Evolutionary conservation across 2,329 filamentous ascomycete species (phyloP), one percentile per base, ranked within the genome.

Genomic region (Fusarium sp.): DNA sequence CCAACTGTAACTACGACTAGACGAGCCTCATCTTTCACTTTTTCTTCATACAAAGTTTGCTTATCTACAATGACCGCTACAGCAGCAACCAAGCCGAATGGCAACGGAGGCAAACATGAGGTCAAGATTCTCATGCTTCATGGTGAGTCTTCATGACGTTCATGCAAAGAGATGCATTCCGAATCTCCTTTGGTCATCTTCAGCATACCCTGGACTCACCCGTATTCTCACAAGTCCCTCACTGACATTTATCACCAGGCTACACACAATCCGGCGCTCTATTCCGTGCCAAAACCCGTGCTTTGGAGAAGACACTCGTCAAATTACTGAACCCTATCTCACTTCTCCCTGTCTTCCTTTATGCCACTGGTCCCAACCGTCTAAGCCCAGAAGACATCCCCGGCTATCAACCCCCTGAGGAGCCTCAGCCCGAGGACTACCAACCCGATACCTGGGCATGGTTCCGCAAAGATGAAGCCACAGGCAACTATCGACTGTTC

Each of bases 181-280:
- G n/a, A 35, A 12, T 52, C 28, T 19, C 25, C 19, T 11, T 52
- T 37, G 5, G 44, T n/a, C 25, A 23, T 38, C 21, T n/a, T 43
- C 30, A 23, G 32, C 49, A 43, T 66, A 60, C 38, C 46, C 63
- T 60, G 30, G 33, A 67, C 37, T 42, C 42, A 33, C 44, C 9
- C 30, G 33, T 44, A 60, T 50, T 54, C 42, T 47, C 50, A 68
- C 44, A 62, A 49, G 67, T 69, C 54, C 72, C 53, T 60, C 57
- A 21, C 42, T 54, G 30, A 49, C 42, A 64, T 56, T 40, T 35
- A 52, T 52, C 40, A 25, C 30, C 47, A 91, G 93, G 96, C 82
- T 98, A 91, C 88, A 97, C 96, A 12, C 96, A 98, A 86, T 97
- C 94, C 33, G 95, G 95, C 8, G 83, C 91, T 8, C 86, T 95